Conservation (phyloP, 139 green algal species). For the Pseudopediastrum boryanum region DNA sequence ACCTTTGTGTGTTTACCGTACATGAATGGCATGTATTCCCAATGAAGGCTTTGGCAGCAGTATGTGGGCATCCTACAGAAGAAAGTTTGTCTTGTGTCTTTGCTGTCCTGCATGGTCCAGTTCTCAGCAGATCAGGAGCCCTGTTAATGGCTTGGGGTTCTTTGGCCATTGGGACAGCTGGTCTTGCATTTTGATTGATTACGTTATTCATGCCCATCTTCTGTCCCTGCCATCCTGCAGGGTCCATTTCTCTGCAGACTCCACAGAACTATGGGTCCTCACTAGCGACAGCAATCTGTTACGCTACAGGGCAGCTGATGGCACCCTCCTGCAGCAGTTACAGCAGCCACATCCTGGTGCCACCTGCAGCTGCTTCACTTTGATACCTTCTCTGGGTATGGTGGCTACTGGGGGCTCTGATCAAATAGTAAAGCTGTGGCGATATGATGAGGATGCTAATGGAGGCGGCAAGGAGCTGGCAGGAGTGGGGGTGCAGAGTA, state of each 20-base stretch:
- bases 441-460: neutral
- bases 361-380: conserved; percentile 17
- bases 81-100: too few species aligned
- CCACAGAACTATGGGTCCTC: conserved; percentile 22
- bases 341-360: neutral
- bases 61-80: too few species aligned
- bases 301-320: conserved; percentile 15
- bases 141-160: conserved; percentile 23
- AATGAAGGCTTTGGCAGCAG: too few species aligned
- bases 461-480: neutral
- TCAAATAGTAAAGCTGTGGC: conserved; percentile 50
- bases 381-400: conserved; percentile 14
- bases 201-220: neutral
- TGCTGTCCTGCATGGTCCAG: too few species aligned
- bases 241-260: conserved; percentile 29
- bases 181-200: neutral
- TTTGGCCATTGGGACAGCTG: neutral
- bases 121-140: too few species aligned
- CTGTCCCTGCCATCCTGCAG: neutral
- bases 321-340: conserved; percentile 21
- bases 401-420: conserved; percentile 47
- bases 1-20: neutral
- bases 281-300: conserved; percentile 30
- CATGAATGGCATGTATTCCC: conserved; percentile 9
- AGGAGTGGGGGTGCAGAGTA: neutral